Evolutionary conservation across 2,329 filamentous ascomycete species (phyloP), one percentile per base, ranked within the genome.

Genomic region (Plenodomus tracheiphilus): DNA sequence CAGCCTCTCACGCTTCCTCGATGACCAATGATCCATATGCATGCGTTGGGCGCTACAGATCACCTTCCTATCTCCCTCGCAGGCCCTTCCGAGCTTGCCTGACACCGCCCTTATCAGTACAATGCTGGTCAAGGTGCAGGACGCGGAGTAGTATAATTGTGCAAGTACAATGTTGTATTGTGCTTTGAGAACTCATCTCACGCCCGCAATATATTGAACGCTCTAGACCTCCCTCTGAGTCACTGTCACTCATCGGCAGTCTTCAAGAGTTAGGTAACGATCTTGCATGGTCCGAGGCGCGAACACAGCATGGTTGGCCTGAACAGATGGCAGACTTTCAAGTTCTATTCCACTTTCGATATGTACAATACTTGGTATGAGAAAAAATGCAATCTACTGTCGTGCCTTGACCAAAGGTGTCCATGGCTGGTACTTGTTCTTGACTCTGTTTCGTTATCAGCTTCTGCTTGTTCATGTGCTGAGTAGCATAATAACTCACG

Each of bases 401-500:
- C 77, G 69, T 37, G 75, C 59, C 57, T 76, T 77, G 41, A 71
- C 76, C 19, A 75, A 72, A n/a, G 77, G 77, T 51, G 66, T 67
- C 77, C 77, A 80, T 15, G 77, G 63, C 25, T 66, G 56, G 63
- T 76, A 78, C 74, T 80, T 80, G 65, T 69, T 74, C 72, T 79
- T 80, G 50, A 70, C 71, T 40, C 77, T 80, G 59, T 45, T 3
- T 20, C 10, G 17, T 66, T 56, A 63, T 58, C 30, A 47, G 17
- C 25, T 11, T 32, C 6, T 32, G 6, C 28, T 16, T 32, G 16
- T 0, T 1, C 13, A 2, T 7, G 10, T 37, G 9, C 15, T 8
- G 20, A 4, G 32, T 19, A 17, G 1, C 7, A 42, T 11, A 5
- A 15, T 22, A 45, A 86, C 92, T 74, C 76, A 97, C 92, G 94